Conservation (phyloP, 2,329 filamentous ascomycete species). For the Fusarium phyllophilum region DNA sequence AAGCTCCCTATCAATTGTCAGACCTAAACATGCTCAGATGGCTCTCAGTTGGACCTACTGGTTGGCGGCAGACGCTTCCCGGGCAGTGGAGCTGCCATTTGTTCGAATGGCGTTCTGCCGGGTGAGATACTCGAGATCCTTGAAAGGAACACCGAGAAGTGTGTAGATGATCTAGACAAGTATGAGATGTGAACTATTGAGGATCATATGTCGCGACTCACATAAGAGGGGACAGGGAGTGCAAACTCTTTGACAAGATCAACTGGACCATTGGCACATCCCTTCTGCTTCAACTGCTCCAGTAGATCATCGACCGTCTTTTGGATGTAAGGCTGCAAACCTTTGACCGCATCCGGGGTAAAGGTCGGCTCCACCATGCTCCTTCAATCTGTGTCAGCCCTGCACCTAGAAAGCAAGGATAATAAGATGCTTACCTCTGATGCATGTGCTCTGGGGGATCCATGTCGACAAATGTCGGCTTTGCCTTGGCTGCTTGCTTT, state of each 20-base stretch:
- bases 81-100: conserved; percentile 58
- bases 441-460: conserved; percentile 59
- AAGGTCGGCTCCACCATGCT: conserved; percentile 60
- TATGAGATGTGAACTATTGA: not conserved
- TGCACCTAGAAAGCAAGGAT: fast-evolving
- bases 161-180: conserved; percentile 57
- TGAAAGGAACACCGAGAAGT: conserved; percentile 59
- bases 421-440: conserved; percentile 48
- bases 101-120: conserved; percentile 58
- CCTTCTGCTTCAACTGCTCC: conserved; percentile 50
- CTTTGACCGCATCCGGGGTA: conserved; percentile 50
- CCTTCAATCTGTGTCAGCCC: conserved; percentile 33
- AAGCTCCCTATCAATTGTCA: conserved; percentile 47
- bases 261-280: conserved; percentile 50
- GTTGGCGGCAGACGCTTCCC: conserved; percentile 58
- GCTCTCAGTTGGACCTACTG: conserved; percentile 41
- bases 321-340: conserved; percentile 57
- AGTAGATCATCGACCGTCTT: conserved; percentile 57
- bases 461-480: conserved; percentile 63
- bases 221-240: conserved; percentile 59
- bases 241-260: conserved; percentile 60
- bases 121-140: conserved; percentile 58
- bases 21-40: fast-evolving
- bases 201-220: conserved; percentile 29
- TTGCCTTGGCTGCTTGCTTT: conserved; percentile 59